These are phyloP conservation scores for Kodamaea alishanica DNA, from an alignment of 1,139 yeast species.

Conservation along the genomic window DNA sequence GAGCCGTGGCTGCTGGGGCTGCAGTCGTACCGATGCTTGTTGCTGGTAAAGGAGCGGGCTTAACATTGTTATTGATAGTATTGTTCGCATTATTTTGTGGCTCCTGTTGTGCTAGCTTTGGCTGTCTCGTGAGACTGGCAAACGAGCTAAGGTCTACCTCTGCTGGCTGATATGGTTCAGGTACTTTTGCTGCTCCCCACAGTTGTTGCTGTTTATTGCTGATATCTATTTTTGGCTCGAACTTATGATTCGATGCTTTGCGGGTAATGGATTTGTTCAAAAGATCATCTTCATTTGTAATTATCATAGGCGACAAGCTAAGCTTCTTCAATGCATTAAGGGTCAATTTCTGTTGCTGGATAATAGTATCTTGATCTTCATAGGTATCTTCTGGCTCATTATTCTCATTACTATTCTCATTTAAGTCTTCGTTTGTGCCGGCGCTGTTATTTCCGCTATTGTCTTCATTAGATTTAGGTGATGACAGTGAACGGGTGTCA, in stretches of 20 bases:
- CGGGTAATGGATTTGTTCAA: slow-evolving; percentile 11
- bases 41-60: not conserved
- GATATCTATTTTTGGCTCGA: slow-evolving; percentile 1
- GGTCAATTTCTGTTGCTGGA: slow-evolving; percentile 43
- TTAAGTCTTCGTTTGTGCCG: slow-evolving; percentile 4
- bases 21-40: not conserved
- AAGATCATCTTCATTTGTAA: slow-evolving; percentile 18
- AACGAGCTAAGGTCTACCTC: slow-evolving; percentile 50
- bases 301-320: slow-evolving; percentile 43
- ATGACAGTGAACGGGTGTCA: slow-evolving; percentile 14
- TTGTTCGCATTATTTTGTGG: too few relatives aligned
- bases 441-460: not conserved
- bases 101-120: slow-evolving; percentile 18
- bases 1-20: slow-evolving; percentile 5
- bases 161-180: slow-evolving; percentile 50
- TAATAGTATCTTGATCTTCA: slow-evolving; percentile 35
- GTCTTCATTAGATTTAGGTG: slow-evolving; percentile 7
- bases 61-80: not conserved
- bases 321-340: slow-evolving; percentile 45
- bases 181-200: slow-evolving; percentile 2
- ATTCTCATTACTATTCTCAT: not conserved
- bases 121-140: slow-evolving; percentile 47
- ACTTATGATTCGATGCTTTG: slow-evolving; percentile 10
- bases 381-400: slow-evolving; percentile 6
- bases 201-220: not conserved